phyloP scores from a whole-genome alignment of 2,329 filamentous ascomycete species.

The Scolecobasidium constrictum region DNA sequence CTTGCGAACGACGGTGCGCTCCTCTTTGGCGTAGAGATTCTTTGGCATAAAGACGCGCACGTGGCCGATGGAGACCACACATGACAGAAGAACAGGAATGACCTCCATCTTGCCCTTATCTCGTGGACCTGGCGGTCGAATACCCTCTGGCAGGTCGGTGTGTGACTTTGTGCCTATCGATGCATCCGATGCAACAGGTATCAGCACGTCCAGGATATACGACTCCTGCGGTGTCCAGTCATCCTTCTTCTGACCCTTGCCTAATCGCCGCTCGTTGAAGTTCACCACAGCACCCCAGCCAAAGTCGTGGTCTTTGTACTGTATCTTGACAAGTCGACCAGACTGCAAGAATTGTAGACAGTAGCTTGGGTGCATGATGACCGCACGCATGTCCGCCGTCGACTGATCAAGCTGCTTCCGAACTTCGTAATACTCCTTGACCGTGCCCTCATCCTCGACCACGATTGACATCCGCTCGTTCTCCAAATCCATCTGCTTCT shows the following conservation, averaged over 20 bases:
- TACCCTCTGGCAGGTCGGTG: slow-evolving; percentile 53
- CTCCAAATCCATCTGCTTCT: slow-evolving; percentile 69
- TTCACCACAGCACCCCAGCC: slow-evolving; percentile 89
- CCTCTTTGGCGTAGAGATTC: slow-evolving; percentile 57
- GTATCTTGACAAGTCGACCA: slow-evolving; percentile 80
- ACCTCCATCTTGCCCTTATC: slow-evolving; percentile 66
- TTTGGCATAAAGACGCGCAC: slow-evolving; percentile 74
- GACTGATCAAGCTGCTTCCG: slow-evolving; percentile 75
- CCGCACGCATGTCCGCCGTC: slow-evolving; percentile 77
- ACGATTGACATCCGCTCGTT: slow-evolving; percentile 59
- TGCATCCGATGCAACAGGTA: slow-evolving; percentile 48
- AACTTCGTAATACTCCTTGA: slow-evolving; percentile 90
- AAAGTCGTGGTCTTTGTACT: slow-evolving; percentile 70
- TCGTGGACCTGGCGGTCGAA: slow-evolving; percentile 49
- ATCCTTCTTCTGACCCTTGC: slow-evolving; percentile 54
- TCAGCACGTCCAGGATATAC: slow-evolving; percentile 71
- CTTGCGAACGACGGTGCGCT: slow-evolving; percentile 58
- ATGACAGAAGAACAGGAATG: slow-evolving; percentile 76
- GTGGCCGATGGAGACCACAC: slow-evolving; percentile 74
- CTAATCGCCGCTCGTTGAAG: slow-evolving; percentile 52
- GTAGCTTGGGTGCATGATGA: slow-evolving; percentile 87
- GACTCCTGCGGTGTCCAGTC: slow-evolving; percentile 65
- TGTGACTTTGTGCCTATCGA: slow-evolving; percentile 47
- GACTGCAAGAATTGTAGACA: slow-evolving; percentile 74
- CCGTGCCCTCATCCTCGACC: slow-evolving; percentile 76